A percentile compares a stretch with the other conserved stretches of the same genome.
phyloP scores from a whole-genome alignment of 2,329 filamentous ascomycete species.

The Colletotrichum phormii region DNA sequence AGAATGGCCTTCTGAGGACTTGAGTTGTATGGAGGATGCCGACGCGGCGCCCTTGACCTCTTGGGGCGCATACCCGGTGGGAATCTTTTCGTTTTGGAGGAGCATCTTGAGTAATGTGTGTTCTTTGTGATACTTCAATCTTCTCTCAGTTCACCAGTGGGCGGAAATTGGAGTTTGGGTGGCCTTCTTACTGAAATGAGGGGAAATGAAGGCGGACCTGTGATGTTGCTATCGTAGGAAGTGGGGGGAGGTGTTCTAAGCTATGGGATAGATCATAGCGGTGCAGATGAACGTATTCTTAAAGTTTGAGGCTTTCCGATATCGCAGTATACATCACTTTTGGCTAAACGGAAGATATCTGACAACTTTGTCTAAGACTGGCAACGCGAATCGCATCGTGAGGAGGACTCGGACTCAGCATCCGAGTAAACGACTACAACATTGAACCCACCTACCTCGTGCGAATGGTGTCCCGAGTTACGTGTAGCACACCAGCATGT shows the following conservation, averaged over 20 bases:
- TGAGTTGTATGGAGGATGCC: slow-evolving; percentile 19
- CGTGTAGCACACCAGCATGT: neutral
- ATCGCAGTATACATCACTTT: neutral
- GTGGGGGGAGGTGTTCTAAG: neutral
- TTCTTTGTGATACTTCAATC: neutral
- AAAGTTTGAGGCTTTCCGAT: neutral
- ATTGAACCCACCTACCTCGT: neutral
- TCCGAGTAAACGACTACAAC: neutral
- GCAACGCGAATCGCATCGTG: neutral
- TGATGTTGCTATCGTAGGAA: neutral
- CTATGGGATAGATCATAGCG: neutral
- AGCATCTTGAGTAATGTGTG: slow-evolving; percentile 13
- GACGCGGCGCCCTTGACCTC: slow-evolving; percentile 12
- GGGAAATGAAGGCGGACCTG: neutral
- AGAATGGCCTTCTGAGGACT: slow-evolving; percentile 21
- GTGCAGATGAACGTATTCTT: neutral
- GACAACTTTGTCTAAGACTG: neutral
- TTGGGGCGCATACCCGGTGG: slow-evolving; percentile 21
- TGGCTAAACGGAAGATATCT: neutral
- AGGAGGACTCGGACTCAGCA: neutral
- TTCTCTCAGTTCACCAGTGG: neutral
- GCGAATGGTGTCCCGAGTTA: slow-evolving; percentile 10
- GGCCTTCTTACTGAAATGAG: neutral
- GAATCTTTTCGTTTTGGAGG: slow-evolving; percentile 31
- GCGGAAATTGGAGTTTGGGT: too few relatives aligned